A percentile compares a stretch with the other conserved stretches of the same genome.
phyloP scores from a whole-genome alignment of 176 grass and related monocot species.

The Juncus effusus region DNA sequence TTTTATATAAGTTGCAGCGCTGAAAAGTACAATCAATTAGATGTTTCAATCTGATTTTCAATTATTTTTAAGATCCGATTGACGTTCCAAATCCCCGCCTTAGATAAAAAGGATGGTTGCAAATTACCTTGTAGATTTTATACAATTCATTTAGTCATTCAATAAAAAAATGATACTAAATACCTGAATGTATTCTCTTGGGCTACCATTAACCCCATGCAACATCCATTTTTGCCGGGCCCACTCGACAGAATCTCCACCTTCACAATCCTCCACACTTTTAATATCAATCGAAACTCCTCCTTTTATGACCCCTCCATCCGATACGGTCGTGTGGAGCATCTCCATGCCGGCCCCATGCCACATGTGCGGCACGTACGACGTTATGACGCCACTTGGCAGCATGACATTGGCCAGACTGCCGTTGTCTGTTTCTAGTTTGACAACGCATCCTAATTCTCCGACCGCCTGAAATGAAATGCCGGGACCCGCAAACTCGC shows the following conservation, averaged over 20 bases:
- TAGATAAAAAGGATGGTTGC: no score
- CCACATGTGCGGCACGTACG: constrained; percentile 87
- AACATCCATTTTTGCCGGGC: constrained; percentile 43
- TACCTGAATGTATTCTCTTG: constrained; percentile 54
- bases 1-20: neutral
- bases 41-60: neutral
- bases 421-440: constrained; percentile 60
- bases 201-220: constrained; percentile 40
- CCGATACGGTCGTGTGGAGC: constrained; percentile 56
- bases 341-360: constrained; percentile 54
- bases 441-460: constrained; percentile 42
- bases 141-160: neutral
- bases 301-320: constrained; percentile 41
- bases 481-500: constrained; percentile 69
- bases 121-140: no score
- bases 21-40: neutral
- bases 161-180: neutral
- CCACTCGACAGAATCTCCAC: neutral
- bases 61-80: neutral
- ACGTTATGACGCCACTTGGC: constrained; percentile 73
- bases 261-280: neutral
- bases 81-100: no score
- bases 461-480: constrained; percentile 63
- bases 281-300: constrained; percentile 51
- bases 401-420: constrained; percentile 64